A percentile compares a stretch with the other conserved stretches of the same genome.
Conservation (phyloP, 495 filamentous ascomycete genomes). For the Tuber umbilicatum region DNA sequence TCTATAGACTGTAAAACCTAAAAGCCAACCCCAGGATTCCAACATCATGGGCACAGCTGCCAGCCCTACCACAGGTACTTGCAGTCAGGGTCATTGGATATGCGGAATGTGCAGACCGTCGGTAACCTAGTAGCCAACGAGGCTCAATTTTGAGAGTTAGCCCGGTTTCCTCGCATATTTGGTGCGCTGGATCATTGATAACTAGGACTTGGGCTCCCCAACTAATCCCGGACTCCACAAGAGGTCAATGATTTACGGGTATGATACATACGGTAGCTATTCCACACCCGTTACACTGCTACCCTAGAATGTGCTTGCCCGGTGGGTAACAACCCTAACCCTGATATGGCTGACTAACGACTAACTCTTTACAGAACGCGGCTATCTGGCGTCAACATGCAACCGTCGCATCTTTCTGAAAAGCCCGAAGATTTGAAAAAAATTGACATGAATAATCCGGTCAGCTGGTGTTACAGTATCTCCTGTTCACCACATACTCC, state of each 20-base stretch:
- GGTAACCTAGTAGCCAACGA: not conserved
- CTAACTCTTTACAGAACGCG: not conserved
- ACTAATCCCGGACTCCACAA: not conserved
- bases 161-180: not conserved
- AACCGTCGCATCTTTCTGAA: slow-evolving; percentile 31
- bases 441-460: not conserved
- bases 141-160: not conserved
- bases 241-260: not conserved
- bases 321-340: not conserved
- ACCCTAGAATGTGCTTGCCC: too few species aligned
- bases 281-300: not conserved
- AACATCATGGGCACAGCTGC: not conserved
- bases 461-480: not conserved
- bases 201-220: not conserved
- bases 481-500: not conserved
- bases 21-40: not conserved
- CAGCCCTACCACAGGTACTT: not conserved
- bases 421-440: not conserved
- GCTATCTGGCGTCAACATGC: not conserved
- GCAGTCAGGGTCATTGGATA: not conserved
- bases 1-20: not conserved
- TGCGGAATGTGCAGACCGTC: not conserved
- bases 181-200: not conserved
- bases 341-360: not conserved
- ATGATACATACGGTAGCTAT: too few species aligned